Percentiles rank a stretch among this genome's conserved stretches.
phyloP scores from a whole-genome alignment of 2,329 filamentous ascomycete genomes.

The Meredithiella fracta region DNA sequence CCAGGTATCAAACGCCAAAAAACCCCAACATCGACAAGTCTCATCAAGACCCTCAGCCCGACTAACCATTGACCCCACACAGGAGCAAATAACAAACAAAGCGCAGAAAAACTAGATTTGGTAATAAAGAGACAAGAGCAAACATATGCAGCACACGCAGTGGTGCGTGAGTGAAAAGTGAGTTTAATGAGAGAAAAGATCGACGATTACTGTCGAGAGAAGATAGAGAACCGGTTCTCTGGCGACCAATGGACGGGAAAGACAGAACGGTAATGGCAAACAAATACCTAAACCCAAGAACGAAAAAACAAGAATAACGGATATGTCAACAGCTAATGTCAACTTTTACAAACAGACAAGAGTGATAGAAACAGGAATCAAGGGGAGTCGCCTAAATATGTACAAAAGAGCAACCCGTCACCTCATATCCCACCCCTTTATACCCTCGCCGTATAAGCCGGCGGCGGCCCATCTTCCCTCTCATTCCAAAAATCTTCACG shows the following conservation, averaged over 20 bases:
- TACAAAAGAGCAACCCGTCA: not conserved
- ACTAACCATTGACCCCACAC: not conserved
- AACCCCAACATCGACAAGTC: not conserved
- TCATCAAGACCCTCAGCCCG: not conserved
- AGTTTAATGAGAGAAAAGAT: not conserved
- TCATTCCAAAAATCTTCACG: slow-evolving; percentile 37
- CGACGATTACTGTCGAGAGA: not conserved
- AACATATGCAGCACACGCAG: slow-evolving; percentile 1
- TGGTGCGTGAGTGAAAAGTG: not conserved
- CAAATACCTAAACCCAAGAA: not conserved
- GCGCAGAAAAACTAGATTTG: not conserved
- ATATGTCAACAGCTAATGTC: not conserved
- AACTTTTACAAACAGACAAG: not conserved
- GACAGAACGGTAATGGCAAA: not conserved
- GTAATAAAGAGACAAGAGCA: not conserved
- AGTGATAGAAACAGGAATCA: not conserved
- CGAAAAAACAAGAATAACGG: slow-evolving; percentile 1
- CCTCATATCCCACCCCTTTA: not conserved
- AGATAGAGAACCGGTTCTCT: slow-evolving; percentile 4
- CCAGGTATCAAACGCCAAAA: not conserved
- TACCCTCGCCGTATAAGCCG: slow-evolving; percentile 37
- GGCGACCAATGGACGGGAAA: slow-evolving; percentile 4
- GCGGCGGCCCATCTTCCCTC: slow-evolving; percentile 40
- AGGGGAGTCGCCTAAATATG: not conserved
- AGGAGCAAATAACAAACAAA: not conserved